Conservation (phyloP, 1,284 basidiomycete genomes). For the Sutorius eximius region DNA sequence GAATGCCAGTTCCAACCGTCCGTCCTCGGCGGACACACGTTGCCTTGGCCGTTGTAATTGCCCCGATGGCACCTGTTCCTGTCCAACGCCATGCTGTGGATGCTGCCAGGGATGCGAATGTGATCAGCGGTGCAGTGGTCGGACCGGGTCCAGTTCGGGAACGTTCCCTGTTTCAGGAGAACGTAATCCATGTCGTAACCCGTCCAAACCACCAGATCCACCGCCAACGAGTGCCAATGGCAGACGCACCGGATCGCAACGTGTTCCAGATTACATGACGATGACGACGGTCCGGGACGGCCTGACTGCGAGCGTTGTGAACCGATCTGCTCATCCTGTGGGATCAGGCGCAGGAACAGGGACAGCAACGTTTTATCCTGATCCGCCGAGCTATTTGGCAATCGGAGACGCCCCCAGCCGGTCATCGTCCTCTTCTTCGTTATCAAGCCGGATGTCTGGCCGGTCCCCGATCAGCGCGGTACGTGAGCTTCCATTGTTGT, state of each 20-base stretch:
- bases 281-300: constrained; percentile 35
- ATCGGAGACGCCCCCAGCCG: constrained; percentile 30
- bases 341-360: constrained; percentile 12
- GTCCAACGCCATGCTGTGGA: constrained; percentile 35
- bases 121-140: constrained; percentile 13
- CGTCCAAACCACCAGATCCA: constrained; percentile 19
- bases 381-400: constrained; percentile 25
- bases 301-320: constrained; percentile 24
- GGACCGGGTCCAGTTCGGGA: constrained; percentile 5
- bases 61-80: constrained; percentile 36
- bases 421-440: constrained; percentile 35
- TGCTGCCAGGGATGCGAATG: constrained; percentile 37
- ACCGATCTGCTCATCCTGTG: constrained; percentile 9
- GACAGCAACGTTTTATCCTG: constrained; percentile 21
- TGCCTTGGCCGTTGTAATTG: constrained; percentile 39
- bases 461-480: constrained; percentile 34
- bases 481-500: constrained; percentile 1
- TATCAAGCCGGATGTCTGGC: constrained; percentile 35
- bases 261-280: constrained; percentile 35
- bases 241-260: constrained; percentile 20
- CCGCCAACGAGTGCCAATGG: constrained; percentile 4
- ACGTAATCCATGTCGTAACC: constrained; percentile 11
- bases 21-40: constrained; percentile 26
- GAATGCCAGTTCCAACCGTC: constrained; percentile 10
- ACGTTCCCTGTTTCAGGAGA: constrained; percentile 23